Conservation (phyloP, 495 filamentous ascomycete species). For the Aspergillus baeticus region DNA sequence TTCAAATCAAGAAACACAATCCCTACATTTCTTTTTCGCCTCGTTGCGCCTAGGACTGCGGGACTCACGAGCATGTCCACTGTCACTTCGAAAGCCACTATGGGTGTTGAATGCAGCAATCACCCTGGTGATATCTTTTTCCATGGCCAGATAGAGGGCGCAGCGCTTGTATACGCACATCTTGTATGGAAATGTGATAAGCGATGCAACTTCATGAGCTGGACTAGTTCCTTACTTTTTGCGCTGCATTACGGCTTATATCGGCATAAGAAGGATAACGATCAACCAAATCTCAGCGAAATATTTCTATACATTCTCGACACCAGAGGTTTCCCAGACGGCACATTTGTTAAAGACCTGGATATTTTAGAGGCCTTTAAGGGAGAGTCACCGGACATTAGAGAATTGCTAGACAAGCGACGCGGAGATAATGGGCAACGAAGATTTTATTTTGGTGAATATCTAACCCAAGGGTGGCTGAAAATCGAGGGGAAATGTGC, state of each 20-base stretch:
- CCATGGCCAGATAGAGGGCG: too few species aligned
- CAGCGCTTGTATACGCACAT: too few species aligned
- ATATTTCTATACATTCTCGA: constrained; percentile 31
- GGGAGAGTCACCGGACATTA: constrained; percentile 20
- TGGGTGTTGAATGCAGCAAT: too few species aligned
- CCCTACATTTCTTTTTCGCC: too few species aligned
- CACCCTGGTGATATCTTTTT: too few species aligned
- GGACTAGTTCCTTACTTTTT: constrained; percentile 37
- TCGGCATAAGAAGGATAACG: constrained; percentile 4
- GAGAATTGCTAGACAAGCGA: background rate
- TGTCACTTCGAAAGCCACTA: too few species aligned
- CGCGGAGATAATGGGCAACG: background rate
- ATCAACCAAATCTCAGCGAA: constrained; percentile 12
- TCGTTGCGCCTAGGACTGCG: too few species aligned
- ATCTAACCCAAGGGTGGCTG: constrained; percentile 33
- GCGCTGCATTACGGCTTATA: constrained; percentile 34
- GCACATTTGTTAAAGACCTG: constrained; percentile 27
- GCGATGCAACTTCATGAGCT: constrained; percentile 34
- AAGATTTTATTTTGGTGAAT: constrained; percentile 31
- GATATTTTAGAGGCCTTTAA: constrained; percentile 21
- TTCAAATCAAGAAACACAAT: too few species aligned
- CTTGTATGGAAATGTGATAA: too few species aligned
- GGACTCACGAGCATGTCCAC: too few species aligned
- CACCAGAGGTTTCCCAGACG: constrained; percentile 24
- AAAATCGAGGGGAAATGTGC: constrained; percentile 12